Evolutionary conservation across 2,329 filamentous ascomycete genomes (phyloP).

Genomic region (Coniella lustricola): DNA sequence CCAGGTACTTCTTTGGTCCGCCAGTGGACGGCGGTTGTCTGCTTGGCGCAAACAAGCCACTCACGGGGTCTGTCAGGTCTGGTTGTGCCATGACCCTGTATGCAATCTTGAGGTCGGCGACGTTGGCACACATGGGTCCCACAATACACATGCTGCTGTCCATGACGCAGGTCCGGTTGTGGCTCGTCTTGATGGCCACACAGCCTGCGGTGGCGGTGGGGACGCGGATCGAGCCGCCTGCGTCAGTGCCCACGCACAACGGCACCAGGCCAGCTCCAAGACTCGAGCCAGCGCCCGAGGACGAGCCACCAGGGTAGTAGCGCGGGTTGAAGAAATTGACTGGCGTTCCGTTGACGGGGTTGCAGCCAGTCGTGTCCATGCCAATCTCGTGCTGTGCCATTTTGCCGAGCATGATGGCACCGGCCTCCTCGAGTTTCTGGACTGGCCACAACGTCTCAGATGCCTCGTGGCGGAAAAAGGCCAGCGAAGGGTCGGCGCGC

Average conservation of each 20-base stretch:
- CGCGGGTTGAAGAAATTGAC: conserved; percentile 68
- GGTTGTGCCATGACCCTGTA: conserved; percentile 74
- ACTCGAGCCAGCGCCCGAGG: conserved; percentile 67
- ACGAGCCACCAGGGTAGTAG: conserved; percentile 78
- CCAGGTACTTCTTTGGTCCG: conserved; percentile 54
- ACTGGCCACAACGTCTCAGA: conserved; percentile 63
- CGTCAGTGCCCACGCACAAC: conserved; percentile 68
- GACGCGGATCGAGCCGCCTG: conserved; percentile 68
- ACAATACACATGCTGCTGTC: conserved; percentile 53
- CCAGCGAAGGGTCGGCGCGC: conserved; percentile 38
- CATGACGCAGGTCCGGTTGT: conserved; percentile 58
- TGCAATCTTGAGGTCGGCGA: conserved; percentile 71
- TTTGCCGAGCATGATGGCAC: conserved; percentile 69
- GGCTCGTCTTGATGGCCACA: conserved; percentile 74
- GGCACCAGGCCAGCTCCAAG: conserved; percentile 65
- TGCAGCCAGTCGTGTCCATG: conserved; percentile 75
- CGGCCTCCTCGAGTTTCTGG: conserved; percentile 62
- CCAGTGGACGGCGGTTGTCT: conserved; percentile 34
- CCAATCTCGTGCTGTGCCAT: conserved; percentile 77
- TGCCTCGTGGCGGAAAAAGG: conserved; percentile 40
- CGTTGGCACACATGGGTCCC: conserved; percentile 70
- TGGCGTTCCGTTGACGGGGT: conserved; percentile 67
- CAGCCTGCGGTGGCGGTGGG: conserved; percentile 70
- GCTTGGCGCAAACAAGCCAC: conserved; percentile 57
- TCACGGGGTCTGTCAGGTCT: conserved; percentile 54